These are phyloP conservation scores for Leccinum truebloodii DNA, from an alignment of 768 basidiomycete species.

Conservation along the genomic window DNA sequence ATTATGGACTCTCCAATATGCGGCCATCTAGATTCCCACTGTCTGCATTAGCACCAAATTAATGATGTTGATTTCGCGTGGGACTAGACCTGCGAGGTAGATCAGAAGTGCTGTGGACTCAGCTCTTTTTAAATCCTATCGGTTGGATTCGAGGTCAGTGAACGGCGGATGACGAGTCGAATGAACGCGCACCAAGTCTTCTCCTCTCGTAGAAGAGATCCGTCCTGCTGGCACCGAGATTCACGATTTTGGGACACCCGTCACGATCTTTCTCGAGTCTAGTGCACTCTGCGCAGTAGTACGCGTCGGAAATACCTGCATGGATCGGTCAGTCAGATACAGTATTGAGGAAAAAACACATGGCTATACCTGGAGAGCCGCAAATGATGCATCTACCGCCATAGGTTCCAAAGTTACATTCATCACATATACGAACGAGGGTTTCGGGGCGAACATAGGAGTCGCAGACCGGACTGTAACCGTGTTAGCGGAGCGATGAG, in stretches of 20 bases:
- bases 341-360: neutral
- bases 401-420: conserved; percentile 99
- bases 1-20: neutral
- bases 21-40: conserved; percentile 1
- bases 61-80: neutral
- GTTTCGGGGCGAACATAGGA: conserved; percentile 99
- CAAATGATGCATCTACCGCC: conserved; percentile 98
- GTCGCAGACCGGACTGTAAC: conserved; percentile 89
- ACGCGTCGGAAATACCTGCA: conserved; percentile 95
- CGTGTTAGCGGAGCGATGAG: neutral
- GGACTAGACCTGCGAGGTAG: neutral
- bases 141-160: neutral
- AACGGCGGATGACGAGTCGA: neutral
- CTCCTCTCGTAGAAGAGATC: conserved; percentile 92
- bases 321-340: neutral
- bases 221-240: conserved; percentile 91
- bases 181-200: conserved; percentile 61
- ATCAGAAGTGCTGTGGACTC: conserved; percentile 1
- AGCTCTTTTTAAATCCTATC: conserved; percentile 37
- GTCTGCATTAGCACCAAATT: conserved; percentile 7
- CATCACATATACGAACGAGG: conserved; percentile 96
- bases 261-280: conserved; percentile 96
- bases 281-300: conserved; percentile 98
- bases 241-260: conserved; percentile 98
- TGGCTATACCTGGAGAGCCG: conserved; percentile 77